These are phyloP conservation scores for Ettlia oleoabundans DNA, from an alignment of 139 green algal genomes.

Conservation along the genomic window DNA sequence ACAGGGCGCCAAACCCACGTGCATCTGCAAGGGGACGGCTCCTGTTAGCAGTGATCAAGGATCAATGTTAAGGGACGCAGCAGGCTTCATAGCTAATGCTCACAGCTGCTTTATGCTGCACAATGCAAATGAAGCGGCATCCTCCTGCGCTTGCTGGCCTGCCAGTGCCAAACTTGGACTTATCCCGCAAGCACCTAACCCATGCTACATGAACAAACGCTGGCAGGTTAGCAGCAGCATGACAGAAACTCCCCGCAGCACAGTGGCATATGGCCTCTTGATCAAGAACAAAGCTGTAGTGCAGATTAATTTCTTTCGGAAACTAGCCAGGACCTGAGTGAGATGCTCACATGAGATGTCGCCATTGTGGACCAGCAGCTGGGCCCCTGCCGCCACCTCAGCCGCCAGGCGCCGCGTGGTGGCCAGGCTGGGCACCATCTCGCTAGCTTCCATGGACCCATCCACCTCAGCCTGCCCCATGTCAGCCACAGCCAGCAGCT, in stretches of 20 bases:
- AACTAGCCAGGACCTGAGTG: too few species aligned
- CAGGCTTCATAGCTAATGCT: too few species aligned
- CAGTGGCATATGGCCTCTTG: not conserved
- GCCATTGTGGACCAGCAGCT: conserved; percentile 63
- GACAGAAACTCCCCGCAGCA: not conserved
- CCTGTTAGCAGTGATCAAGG: not conserved
- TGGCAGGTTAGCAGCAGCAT: not conserved
- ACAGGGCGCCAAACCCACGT: conserved; percentile 64
- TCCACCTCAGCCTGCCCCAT: conserved; percentile 45
- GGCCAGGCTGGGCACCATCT: conserved; percentile 13
- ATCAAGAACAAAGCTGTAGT: too few species aligned
- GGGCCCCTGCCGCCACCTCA: not conserved
- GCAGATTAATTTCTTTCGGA: too few species aligned
- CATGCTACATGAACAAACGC: too few species aligned
- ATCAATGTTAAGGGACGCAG: not conserved
- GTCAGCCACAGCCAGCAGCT: conserved; percentile 43
- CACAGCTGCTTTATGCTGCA: too few species aligned
- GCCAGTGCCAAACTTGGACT: too few species aligned
- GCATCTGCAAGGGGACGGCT: conserved; percentile 41
- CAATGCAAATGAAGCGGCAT: too few species aligned
- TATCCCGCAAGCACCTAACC: too few species aligned
- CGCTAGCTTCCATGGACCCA: conserved; percentile 25
- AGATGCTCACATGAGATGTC: conserved; percentile 49
- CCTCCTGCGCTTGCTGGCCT: too few species aligned
- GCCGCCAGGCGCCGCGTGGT: conserved; percentile 13